Evolutionary conservation across 2,329 filamentous ascomycete species (phyloP).

Genomic region (Mycosphaerella arachidis): DNA sequence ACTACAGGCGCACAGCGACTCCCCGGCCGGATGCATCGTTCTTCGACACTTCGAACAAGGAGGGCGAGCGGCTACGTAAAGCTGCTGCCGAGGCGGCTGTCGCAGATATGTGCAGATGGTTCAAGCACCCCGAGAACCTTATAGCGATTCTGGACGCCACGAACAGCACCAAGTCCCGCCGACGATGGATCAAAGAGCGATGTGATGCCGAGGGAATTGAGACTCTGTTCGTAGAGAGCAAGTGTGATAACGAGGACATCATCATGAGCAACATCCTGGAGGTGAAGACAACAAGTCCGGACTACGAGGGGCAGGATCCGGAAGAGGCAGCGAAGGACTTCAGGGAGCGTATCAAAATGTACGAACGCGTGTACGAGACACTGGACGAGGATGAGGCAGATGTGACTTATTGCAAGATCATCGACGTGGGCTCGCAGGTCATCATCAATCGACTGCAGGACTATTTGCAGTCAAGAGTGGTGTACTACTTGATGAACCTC

Average conservation of each 20-base stretch:
- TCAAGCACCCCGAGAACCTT: slow-evolving; percentile 67
- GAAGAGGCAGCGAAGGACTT: slow-evolving; percentile 89
- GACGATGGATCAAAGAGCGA: slow-evolving; percentile 83
- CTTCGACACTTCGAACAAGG: slow-evolving; percentile 84
- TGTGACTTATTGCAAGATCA: slow-evolving; percentile 93
- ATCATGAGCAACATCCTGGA: slow-evolving; percentile 90
- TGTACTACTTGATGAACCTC: slow-evolving; percentile 98
- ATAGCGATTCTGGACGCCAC: slow-evolving; percentile 96
- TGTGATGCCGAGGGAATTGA: slow-evolving; percentile 71
- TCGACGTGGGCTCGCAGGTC: slow-evolving; percentile 91
- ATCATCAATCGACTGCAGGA: slow-evolving; percentile 98
- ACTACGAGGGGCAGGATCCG: slow-evolving; percentile 91
- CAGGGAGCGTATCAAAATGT: slow-evolving; percentile 88
- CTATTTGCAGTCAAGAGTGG: slow-evolving; percentile 90
- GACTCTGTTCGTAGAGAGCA: slow-evolving; percentile 92
- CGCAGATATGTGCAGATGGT: slow-evolving; percentile 92
- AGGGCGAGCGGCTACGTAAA: slow-evolving; percentile 82
- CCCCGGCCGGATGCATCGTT: slow-evolving; percentile 91
- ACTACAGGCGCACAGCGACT: slow-evolving; percentile 83
- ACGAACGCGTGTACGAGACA: slow-evolving; percentile 93
- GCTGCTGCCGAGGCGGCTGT: slow-evolving; percentile 90
- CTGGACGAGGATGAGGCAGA: slow-evolving; percentile 84
- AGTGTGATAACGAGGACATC: slow-evolving; percentile 90
- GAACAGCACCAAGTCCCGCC: slow-evolving; percentile 85
- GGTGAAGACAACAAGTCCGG: slow-evolving; percentile 93